Conservation (phyloP, 306 rosid genomes). For the Pyrus betulifolia region DNA sequence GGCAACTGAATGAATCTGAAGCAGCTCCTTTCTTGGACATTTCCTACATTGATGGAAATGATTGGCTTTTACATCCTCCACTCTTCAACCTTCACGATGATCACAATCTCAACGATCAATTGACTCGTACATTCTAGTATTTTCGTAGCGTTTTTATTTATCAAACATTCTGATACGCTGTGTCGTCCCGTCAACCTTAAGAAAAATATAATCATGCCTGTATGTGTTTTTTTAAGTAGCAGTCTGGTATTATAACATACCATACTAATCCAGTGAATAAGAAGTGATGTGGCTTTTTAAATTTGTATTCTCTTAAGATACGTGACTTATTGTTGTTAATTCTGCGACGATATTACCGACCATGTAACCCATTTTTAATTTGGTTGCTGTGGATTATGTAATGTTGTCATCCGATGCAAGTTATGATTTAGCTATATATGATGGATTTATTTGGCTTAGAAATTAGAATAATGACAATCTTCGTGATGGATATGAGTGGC, state of each 20-base stretch:
- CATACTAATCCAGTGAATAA: not conserved
- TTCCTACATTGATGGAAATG: constrained; percentile 48
- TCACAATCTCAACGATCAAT: not conserved
- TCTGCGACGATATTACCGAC: too few relatives aligned
- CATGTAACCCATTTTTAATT: too few relatives aligned
- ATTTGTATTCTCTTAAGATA: too few relatives aligned
- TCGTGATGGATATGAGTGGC: too few relatives aligned
- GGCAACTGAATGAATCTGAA: constrained; percentile 52
- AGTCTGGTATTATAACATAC: not conserved
- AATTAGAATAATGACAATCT: too few relatives aligned
- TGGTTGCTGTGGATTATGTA: too few relatives aligned
- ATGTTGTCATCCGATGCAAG: too few relatives aligned
- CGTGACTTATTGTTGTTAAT: too few relatives aligned
- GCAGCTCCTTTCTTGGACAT: constrained; percentile 38
- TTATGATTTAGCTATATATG: too few relatives aligned
- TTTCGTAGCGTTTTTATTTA: not conserved
- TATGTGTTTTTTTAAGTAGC: not conserved
- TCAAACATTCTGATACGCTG: not conserved
- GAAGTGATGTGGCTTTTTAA: not conserved
- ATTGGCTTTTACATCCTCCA: constrained; percentile 40
- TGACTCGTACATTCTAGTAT: not conserved
- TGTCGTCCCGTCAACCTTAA: too few relatives aligned
- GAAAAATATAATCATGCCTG: not conserved
- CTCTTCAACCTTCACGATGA: not conserved
- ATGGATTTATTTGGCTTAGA: too few relatives aligned